Conservation (phyloP, 805 yeast species). For the Alloascoidea africana region DNA sequence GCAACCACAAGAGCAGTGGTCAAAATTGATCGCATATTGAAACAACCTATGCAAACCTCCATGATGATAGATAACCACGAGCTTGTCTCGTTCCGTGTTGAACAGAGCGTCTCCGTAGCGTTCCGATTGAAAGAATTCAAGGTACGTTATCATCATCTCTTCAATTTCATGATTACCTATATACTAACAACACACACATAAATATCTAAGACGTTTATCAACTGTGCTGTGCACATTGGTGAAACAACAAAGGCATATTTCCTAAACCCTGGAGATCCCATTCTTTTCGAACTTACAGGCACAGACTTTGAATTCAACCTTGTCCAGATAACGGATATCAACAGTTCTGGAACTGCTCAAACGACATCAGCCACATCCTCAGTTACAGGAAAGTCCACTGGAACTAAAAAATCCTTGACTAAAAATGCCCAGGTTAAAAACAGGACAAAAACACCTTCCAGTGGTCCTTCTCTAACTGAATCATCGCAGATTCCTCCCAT, state of each 20-base stretch:
- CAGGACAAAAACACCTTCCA: no score
- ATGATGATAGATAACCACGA: not conserved
- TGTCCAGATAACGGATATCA: not conserved
- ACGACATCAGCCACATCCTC: no score
- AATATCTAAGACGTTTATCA: not conserved
- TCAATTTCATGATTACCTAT: no score
- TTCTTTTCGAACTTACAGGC: not conserved
- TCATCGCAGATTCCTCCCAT: no score
- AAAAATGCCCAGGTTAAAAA: no score
- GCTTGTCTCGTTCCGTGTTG: no score
- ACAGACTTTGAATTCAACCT: not conserved
- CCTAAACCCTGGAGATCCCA: not conserved
- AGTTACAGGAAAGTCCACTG: no score
- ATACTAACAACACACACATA: no score
- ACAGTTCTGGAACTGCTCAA: no score
- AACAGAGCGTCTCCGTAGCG: not conserved
- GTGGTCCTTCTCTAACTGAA: no score
- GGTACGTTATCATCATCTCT: not conserved
- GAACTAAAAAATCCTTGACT: no score
- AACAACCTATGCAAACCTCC: not conserved
- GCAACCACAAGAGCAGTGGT: not conserved
- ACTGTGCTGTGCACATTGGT: not conserved
- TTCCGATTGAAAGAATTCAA: not conserved
- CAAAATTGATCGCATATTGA: not conserved
- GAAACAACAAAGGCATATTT: not conserved